These are phyloP conservation scores for Chenopodium suecicum DNA, from an alignment of 148 eudicot genomes.

Conservation along the genomic window DNA sequence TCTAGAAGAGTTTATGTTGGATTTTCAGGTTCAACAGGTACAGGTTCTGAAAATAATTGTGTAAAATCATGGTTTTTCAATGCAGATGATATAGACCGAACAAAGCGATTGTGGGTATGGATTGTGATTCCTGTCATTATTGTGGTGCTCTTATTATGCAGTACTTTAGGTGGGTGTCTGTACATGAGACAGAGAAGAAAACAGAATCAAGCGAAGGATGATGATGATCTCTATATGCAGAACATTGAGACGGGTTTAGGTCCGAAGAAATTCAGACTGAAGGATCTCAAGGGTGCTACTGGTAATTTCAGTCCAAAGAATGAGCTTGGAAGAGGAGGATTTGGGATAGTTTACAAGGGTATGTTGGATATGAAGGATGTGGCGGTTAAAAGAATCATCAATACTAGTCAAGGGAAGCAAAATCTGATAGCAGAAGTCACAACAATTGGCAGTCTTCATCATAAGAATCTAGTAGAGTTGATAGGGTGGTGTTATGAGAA, in stretches of 20 bases:
- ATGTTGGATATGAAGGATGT: conserved; percentile 21
- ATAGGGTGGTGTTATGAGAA: conserved; percentile 45
- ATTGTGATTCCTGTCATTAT: conserved; percentile 1
- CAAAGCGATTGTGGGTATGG: conserved; percentile 14
- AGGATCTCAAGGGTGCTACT: conserved; percentile 33
- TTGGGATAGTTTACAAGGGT: conserved; percentile 38
- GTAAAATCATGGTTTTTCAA: conserved; percentile 33
- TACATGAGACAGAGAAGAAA: conserved; percentile 17
- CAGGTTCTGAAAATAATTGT: conserved; percentile 29
- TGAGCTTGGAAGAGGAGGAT: conserved; percentile 13
- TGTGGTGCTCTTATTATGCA: neutral
- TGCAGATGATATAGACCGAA: neutral
- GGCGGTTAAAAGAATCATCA: conserved; percentile 33
- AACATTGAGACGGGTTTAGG: conserved; percentile 34
- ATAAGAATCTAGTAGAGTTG: conserved; percentile 40
- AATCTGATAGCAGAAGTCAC: conserved; percentile 44
- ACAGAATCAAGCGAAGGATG: neutral
- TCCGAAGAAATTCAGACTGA: conserved; percentile 33
- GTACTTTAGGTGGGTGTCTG: neutral
- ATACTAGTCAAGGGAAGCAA: conserved; percentile 38
- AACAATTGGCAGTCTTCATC: conserved; percentile 40
- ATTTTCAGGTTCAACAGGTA: conserved; percentile 38
- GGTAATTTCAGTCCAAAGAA: conserved; percentile 28
- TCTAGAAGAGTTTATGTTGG: conserved; percentile 32
- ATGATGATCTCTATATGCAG: conserved; percentile 8